Conservation (phyloP, 306 rosid species). For the Mimosa pudica region DNA sequence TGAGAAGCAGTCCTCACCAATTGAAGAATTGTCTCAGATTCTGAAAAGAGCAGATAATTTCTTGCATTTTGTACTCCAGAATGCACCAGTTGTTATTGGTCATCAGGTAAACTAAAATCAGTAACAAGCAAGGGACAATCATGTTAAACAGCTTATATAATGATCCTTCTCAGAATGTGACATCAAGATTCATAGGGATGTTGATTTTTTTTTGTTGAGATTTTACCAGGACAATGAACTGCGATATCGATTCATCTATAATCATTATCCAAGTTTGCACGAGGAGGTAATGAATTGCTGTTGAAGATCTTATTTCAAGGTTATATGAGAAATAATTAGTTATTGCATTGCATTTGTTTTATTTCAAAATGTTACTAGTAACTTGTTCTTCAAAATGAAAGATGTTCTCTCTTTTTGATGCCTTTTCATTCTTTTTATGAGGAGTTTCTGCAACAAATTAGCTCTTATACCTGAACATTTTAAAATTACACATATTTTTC, state of each 20-base stretch:
- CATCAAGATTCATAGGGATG: background rate
- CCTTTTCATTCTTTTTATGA: constrained; percentile 29
- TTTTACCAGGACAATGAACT: constrained; percentile 77
- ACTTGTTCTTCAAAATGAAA: constrained; percentile 32
- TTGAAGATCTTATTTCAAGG: constrained; percentile 42
- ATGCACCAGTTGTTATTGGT: constrained; percentile 98
- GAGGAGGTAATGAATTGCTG: constrained; percentile 78
- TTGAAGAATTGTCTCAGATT: constrained; percentile 80
- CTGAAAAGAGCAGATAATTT: constrained; percentile 52
- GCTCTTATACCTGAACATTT: constrained; percentile 11
- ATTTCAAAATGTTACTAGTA: background rate
- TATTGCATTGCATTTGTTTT: constrained; percentile 12
- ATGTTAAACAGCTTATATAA: constrained; percentile 13
- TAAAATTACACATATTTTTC: constrained; percentile 24
- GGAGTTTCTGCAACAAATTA: background rate
- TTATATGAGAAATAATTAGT: constrained; percentile 33
- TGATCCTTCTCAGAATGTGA: background rate
- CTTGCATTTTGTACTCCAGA: constrained; percentile 84
- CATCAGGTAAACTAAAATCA: constrained; percentile 78
- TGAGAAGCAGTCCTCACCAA: constrained; percentile 84
- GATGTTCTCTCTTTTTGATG: constrained; percentile 26
- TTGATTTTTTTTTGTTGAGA: background rate
- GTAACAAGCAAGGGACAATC: constrained; percentile 28
- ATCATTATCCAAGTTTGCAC: constrained; percentile 92
- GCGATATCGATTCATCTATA: constrained; percentile 96